A percentile compares a stretch with the other conserved stretches of the same genome.
phyloP scores from a whole-genome alignment of 2,329 filamentous ascomycete species.

The Daldinia sp. region DNA sequence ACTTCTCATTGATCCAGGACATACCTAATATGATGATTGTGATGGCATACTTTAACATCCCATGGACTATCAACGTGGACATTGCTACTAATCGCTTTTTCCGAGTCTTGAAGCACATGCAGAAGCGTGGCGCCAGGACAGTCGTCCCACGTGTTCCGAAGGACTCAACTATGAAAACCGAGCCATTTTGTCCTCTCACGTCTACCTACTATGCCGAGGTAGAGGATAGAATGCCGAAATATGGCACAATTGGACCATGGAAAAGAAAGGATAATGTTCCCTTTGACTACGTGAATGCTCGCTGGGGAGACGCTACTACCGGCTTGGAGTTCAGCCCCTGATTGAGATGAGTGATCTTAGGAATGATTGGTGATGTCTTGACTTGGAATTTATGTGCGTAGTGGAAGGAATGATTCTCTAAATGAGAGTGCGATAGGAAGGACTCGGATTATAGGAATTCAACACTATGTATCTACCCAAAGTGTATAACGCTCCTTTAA shows the following conservation, averaged over 20 bases:
- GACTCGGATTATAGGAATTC: not conserved
- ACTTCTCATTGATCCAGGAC: constrained; percentile 67
- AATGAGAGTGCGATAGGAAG: not conserved
- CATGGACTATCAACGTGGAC: constrained; percentile 71
- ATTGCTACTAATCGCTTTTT: constrained; percentile 58
- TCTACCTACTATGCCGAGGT: constrained; percentile 21
- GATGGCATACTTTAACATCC: constrained; percentile 66
- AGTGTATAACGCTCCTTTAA: not conserved
- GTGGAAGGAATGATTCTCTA: not conserved
- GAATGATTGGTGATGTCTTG: not conserved
- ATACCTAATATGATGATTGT: constrained; percentile 68
- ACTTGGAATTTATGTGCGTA: not conserved
- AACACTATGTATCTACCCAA: not conserved
- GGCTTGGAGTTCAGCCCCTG: constrained; percentile 17
- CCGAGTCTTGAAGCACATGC: constrained; percentile 61
- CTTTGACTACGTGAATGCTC: constrained; percentile 20
- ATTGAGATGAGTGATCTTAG: not conserved
- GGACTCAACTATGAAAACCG: constrained; percentile 19
- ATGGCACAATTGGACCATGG: constrained; percentile 22
- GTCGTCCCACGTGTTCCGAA: constrained; percentile 55
- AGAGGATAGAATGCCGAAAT: constrained; percentile 18
- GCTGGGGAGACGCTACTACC: constrained; percentile 22
- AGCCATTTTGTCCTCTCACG: constrained; percentile 33
- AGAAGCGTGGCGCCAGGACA: constrained; percentile 50
- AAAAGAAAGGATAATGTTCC: constrained; percentile 8